A percentile compares a stretch with the other conserved stretches of the same genome.
These are phyloP conservation scores for Aspergillus haitiensis DNA, from an alignment of 495 filamentous ascomycete genomes.

Conservation along the genomic window DNA sequence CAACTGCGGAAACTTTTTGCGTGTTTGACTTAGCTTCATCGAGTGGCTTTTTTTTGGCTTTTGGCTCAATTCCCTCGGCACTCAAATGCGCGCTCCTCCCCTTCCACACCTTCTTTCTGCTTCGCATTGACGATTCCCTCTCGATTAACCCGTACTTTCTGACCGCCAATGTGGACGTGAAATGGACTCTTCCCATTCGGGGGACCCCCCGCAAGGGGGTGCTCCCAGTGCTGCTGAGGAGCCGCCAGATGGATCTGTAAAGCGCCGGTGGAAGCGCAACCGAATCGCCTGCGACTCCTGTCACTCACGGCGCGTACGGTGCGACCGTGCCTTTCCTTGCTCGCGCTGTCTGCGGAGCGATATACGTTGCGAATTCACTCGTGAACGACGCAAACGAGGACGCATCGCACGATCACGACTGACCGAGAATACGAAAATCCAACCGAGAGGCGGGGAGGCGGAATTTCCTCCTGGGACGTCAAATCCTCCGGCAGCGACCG, in stretches of 20 bases:
- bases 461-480: conserved; percentile 3
- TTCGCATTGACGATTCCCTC: background rate
- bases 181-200: conserved; percentile 41
- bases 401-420: conserved; percentile 43
- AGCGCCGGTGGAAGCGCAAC: conserved; percentile 49
- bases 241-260: conserved; percentile 30
- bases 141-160: background rate
- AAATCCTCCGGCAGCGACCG: conserved; percentile 7
- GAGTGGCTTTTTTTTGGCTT: background rate
- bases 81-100: conserved; percentile 8
- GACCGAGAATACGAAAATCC: conserved; percentile 8
- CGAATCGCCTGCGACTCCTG: conserved; percentile 50
- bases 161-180: conserved; percentile 32
- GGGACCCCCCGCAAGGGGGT: conserved; percentile 26
- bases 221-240: conserved; percentile 31
- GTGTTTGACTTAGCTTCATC: too few relatives aligned
- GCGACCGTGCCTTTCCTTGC: conserved; percentile 50
- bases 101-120: conserved; percentile 3
- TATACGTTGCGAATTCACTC: conserved; percentile 46
- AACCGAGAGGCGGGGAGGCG: conserved; percentile 4
- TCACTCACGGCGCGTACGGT: conserved; percentile 48
- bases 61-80: background rate
- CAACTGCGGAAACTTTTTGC: background rate
- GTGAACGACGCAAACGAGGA: conserved; percentile 48
- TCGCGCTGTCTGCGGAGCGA: conserved; percentile 48